Evolutionary conservation across 1,139 yeast species (phyloP), one percentile per base, ranked within the genome.

Genomic region (Dujonia santamariae): DNA sequence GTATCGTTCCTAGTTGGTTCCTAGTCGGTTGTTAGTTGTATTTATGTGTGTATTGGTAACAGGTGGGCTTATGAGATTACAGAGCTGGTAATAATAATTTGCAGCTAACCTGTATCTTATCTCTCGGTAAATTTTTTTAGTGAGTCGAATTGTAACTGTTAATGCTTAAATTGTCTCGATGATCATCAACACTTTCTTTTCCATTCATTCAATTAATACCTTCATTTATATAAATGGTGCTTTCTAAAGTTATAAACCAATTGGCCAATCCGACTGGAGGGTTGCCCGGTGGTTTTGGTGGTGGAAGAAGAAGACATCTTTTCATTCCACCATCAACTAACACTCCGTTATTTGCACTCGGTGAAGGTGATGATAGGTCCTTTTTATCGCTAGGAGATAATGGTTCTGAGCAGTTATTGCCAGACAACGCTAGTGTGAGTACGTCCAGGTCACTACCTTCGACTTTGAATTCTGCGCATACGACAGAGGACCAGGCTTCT

Each of bases 251-350:
- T 9, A 67, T 69, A 33, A 69, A 69, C 44, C 57, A 58, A 42
- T 54, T 68, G 31, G 71, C 73, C 30, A 67, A 65, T 43, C 72
- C 73, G 14, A 56, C 57, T 31, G 59, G 61, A n/a, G 55, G 55
- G 7, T 13, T 36, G 7, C 38, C 38, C 7, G 49, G 48, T 3
- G 64, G 63, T 5, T 40, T 62, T 16, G 62, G 68, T 5, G 63
- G 63, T 17, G 67, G 67, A 20, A 51, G 73, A 35, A 53, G 74
- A 37, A 53, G 75, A 39, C 54, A 71, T 32, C 48, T 70, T 17
- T 82, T 77, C 52, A 72, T 82, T n/a, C 86, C 87, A 1, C 87
- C 88, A 0, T 76, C 85, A 29, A 81, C 85, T 1, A 73, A 77
- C 45, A 73, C 75, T 34, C 88, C 88, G 1, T 57, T 82, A 35